Evolutionary conservation across 1,284 basidiomycete genomes (phyloP), one percentile per base, ranked within the genome.

Genomic region (Puccinia hordei): DNA sequence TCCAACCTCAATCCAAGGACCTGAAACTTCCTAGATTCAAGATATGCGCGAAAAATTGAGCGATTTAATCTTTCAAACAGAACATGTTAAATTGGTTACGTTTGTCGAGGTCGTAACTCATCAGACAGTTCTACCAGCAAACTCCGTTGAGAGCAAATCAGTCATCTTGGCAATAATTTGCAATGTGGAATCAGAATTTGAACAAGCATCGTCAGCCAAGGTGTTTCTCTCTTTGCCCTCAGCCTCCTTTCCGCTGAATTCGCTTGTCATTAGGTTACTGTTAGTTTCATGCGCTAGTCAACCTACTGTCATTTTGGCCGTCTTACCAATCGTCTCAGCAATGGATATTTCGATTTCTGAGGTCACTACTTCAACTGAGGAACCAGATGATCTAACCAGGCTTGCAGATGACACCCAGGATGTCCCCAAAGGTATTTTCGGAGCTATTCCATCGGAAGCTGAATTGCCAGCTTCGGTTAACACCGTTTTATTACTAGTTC

Each of bases 1-100:
- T 73, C n/a, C n/a, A 55, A 55, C 33, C 71, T 57, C 49, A 59
- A 17, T 9, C 17, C 57, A 17, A 33, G 15, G 8, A 27, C 24
- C 65, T n/a, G 33, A 19, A 6, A 10, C 12, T 5, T 6, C 22
- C 6, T 68, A 22, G 35, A 1, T 68, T 57, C n/a, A n/a, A n/a
- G 55, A 15, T 57, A n/a, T 57, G 5, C 27, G 22, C 6, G 17
- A 57, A 57, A 41, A 41, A 41, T 41, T 61, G 8, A 13, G 27
- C 4, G 3, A 24, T 3, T 59, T 9, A n/a, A 24, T 59, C 22
- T n/a, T 49, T 15, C 41, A 33, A 17, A 15, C 59, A 75, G 73
- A 77, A 57, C 75, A 77, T 41, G 59, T 77, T 41, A 77, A 77
- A 33, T 44, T 77, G 51, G 75, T 65, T 69, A 77, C 75, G 4